Percentiles rank a stretch among this genome's conserved stretches.
Conservation (phyloP, 2,329 filamentous ascomycete species). For the Gliomastix tumulicola region DNA sequence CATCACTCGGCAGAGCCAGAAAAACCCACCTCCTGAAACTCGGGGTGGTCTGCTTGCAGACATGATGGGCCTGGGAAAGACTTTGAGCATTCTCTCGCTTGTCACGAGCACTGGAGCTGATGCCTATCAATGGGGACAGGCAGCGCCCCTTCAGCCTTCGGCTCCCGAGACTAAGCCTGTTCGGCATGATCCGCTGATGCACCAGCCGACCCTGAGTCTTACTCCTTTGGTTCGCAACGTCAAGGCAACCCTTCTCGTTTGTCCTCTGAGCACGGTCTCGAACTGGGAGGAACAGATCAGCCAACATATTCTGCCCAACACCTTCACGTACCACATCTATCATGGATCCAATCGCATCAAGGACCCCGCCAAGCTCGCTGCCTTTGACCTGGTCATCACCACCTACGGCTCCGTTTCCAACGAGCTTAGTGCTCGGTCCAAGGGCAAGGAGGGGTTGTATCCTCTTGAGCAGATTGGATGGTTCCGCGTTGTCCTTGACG, state of each 20-base stretch:
- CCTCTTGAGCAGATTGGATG: conserved; percentile 76
- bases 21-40: conserved; percentile 55
- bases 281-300: conserved; percentile 95
- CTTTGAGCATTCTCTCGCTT: conserved; percentile 76
- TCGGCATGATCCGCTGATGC: conserved; percentile 17
- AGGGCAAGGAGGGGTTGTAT: conserved; percentile 49
- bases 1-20: conserved; percentile 66
- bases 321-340: conserved; percentile 73
- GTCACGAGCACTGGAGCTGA: conserved; percentile 59
- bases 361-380: conserved; percentile 58
- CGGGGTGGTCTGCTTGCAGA: conserved; percentile 72
- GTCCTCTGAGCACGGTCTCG: conserved; percentile 80
- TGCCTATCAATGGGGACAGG: conserved; percentile 53
- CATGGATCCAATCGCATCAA: conserved; percentile 74
- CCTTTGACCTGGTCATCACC: conserved; percentile 81
- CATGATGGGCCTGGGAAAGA: conserved; percentile 88
- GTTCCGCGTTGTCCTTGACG: conserved; percentile 91
- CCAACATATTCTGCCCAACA: conserved; percentile 61
- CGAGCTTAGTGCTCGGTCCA: conserved; percentile 61
- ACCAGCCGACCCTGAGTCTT: conserved; percentile 35
- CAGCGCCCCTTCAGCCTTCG: conserved; percentile 42
- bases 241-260: conserved; percentile 77
- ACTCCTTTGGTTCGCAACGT: conserved; percentile 58
- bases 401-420: conserved; percentile 86
- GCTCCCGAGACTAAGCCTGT: conserved; percentile 29